Evolutionary conservation across 2,329 filamentous ascomycete genomes (phyloP).

Genomic region (Anisogramma anomala): DNA sequence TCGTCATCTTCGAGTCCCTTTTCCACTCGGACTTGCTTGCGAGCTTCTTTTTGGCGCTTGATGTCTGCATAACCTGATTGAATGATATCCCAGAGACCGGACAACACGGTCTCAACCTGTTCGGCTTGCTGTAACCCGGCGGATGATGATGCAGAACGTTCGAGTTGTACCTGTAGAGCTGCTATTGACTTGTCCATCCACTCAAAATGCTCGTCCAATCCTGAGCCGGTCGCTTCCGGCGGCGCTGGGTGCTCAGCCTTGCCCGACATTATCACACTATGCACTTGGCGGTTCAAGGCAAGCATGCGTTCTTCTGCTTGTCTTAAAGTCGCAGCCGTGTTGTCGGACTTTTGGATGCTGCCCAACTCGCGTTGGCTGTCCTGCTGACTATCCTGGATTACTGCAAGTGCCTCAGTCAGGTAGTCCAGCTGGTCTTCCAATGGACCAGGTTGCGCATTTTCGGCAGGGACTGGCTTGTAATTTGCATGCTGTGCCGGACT

Average conservation of each 20-base stretch:
- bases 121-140: conserved; percentile 31
- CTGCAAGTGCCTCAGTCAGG: conserved; percentile 52
- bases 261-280: conserved; percentile 41
- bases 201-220: conserved; percentile 53
- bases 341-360: conserved; percentile 17
- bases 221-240: conserved; percentile 43
- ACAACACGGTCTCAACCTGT: conserved; percentile 45
- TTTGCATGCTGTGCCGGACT: conserved; percentile 43
- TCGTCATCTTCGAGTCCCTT: conserved; percentile 45
- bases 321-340: conserved; percentile 19
- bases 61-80: conserved; percentile 43
- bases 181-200: conserved; percentile 56
- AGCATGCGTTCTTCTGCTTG: conserved; percentile 45
- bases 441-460: conserved; percentile 31
- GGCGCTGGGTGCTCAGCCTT: conserved; percentile 42
- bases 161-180: conserved; percentile 34
- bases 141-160: conserved; percentile 23
- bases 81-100: conserved; percentile 47
- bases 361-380: conserved; percentile 24
- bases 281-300: conserved; percentile 52
- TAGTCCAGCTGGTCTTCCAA: conserved; percentile 55
- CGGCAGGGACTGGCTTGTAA: conserved; percentile 33
- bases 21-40: conserved; percentile 39
- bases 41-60: conserved; percentile 41
- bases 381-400: conserved; percentile 45